These are phyloP conservation scores for Eremothecium coryli DNA, from an alignment of 1,139 yeast genomes.

Conservation along the genomic window DNA sequence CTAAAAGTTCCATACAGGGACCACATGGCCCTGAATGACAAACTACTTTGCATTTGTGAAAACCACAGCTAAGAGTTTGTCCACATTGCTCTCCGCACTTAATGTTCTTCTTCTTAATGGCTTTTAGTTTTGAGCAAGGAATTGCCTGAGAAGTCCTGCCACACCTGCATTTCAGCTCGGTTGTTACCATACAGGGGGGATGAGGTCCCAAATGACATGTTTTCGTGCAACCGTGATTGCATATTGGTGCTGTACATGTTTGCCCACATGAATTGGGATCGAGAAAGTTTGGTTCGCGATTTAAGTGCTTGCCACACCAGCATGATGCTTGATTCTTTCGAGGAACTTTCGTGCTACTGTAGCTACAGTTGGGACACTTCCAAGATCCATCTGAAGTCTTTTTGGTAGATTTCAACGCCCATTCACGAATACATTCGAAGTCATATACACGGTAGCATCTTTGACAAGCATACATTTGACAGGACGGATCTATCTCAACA, in stretches of 20 bases:
- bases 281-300: conserved; percentile 53
- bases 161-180: conserved; percentile 63
- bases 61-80: conserved; percentile 57
- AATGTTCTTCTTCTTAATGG: conserved; percentile 46
- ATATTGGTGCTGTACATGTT: conserved; percentile 47
- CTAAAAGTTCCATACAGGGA: conserved; percentile 42
- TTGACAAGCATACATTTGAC: conserved; percentile 66
- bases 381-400: conserved; percentile 49
- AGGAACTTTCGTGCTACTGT: conserved; percentile 45
- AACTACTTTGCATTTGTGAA: conserved; percentile 47
- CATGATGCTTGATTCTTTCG: conserved; percentile 50
- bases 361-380: conserved; percentile 86
- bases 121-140: conserved; percentile 66
- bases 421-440: conserved; percentile 65
- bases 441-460: conserved; percentile 74
- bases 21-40: conserved; percentile 84
- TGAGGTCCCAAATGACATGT: conserved; percentile 91
- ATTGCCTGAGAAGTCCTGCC: conserved; percentile 61
- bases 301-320: conserved; percentile 78
- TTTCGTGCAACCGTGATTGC: conserved; percentile 68
- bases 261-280: conserved; percentile 88
- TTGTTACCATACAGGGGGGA: conserved; percentile 70
- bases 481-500: conserved; percentile 59
- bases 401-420: conserved; percentile 73
- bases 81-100: conserved; percentile 55